phyloP scores from a whole-genome alignment of 2,329 filamentous ascomycete genomes.

The Cladosporium sp. region DNA sequence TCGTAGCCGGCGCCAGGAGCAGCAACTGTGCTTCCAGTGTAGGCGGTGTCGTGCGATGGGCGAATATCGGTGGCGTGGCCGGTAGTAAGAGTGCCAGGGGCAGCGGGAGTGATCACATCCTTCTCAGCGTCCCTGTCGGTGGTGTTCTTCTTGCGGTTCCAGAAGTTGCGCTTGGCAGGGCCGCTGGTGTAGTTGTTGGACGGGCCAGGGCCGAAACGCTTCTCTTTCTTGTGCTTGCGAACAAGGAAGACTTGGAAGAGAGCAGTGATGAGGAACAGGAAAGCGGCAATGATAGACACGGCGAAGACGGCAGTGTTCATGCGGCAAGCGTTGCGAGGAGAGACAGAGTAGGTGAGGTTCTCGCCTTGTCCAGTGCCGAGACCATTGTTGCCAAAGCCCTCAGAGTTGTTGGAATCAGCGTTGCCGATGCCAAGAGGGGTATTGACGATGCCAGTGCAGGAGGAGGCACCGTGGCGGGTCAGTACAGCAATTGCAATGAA shows the following conservation, averaged over 20 bases:
- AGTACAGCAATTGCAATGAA: slow-evolving; percentile 81
- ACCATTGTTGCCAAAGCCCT: slow-evolving; percentile 51
- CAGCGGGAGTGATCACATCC: slow-evolving; percentile 34
- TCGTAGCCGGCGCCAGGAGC: slow-evolving; percentile 35
- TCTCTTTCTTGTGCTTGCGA: slow-evolving; percentile 72
- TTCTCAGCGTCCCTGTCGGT: slow-evolving; percentile 47
- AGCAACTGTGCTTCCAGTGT: slow-evolving; percentile 51
- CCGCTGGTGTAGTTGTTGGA: slow-evolving; percentile 68
- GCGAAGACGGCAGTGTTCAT: slow-evolving; percentile 77
- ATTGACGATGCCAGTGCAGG: slow-evolving; percentile 64
- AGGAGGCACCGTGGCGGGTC: slow-evolving; percentile 66
- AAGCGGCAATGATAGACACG: slow-evolving; percentile 73
- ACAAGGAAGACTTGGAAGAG: slow-evolving; percentile 67
- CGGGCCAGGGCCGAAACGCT: slow-evolving; percentile 67
- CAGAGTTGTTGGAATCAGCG: slow-evolving; percentile 49
- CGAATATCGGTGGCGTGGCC: slow-evolving; percentile 40
- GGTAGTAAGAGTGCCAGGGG: slow-evolving; percentile 31
- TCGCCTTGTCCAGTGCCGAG: slow-evolving; percentile 41
- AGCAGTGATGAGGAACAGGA: slow-evolving; percentile 75
- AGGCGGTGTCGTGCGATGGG: slow-evolving; percentile 52
- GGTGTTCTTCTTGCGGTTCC: slow-evolving; percentile 35
- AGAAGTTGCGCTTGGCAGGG: slow-evolving; percentile 49
- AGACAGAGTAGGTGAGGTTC: slow-evolving; percentile 47
- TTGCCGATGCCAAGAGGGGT: slow-evolving; percentile 70
- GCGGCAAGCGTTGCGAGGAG: slow-evolving; percentile 64